These are phyloP conservation scores for Ogataea salicorniae DNA, from an alignment of 805 yeast genomes.

Conservation along the genomic window DNA sequence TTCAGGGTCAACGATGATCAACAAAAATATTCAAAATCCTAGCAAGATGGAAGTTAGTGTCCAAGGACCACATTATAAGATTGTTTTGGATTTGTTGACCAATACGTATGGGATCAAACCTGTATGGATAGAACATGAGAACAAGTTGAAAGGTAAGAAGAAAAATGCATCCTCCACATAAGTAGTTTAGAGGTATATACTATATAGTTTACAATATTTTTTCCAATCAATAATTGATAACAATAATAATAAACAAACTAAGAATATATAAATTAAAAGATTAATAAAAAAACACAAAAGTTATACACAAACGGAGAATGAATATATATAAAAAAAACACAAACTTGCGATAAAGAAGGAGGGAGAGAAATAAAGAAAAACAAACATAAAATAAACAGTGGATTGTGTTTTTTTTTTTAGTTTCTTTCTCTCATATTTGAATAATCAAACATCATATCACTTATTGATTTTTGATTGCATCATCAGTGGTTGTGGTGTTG, in stretches of 20 bases:
- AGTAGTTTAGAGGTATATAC: no score
- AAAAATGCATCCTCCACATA: neutral
- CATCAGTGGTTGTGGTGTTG: neutral
- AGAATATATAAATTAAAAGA: neutral
- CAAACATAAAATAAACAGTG: neutral
- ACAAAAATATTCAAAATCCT: conserved; percentile 51
- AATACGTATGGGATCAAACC: conserved; percentile 57
- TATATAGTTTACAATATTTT: no score
- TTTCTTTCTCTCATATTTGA: no score
- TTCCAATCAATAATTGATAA: no score
- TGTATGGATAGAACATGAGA: conserved; percentile 60
- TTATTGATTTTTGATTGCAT: conserved; percentile 4
- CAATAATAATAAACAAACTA: no score
- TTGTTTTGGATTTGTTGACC: conserved; percentile 52
- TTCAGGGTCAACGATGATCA: conserved; percentile 82
- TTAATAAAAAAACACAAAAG: neutral
- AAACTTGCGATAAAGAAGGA: neutral
- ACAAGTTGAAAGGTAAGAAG: conserved; percentile 48
- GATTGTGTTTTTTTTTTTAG: no score
- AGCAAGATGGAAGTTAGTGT: conserved; percentile 66
- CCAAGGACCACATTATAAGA: conserved; percentile 82
- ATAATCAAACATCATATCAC: no score
- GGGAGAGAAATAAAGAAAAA: neutral
- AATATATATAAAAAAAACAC: neutral
- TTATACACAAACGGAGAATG: neutral